Evolutionary conservation across 805 yeast species (phyloP), one percentile per base, ranked within the genome.

Genomic region (Suhomyces sp.): DNA sequence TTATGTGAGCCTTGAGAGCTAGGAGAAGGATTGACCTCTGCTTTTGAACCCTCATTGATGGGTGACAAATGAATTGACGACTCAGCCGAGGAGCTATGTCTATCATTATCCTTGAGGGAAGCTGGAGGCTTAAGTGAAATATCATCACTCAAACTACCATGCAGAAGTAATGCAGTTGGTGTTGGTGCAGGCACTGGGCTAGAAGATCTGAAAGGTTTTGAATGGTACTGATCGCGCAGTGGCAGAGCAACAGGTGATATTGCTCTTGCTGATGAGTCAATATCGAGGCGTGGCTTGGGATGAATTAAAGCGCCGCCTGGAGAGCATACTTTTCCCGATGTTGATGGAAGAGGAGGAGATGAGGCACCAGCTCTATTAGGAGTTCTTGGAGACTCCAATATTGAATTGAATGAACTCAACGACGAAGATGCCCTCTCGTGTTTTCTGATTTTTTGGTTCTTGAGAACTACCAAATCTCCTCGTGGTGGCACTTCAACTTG

Each of bases 401-500:
- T 28, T 10, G 51, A 46, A 33, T 40, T 50, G 27, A 44, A 47
- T 9, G 54, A 49, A 30, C 48, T 46, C 15, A 46, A 40, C 3
- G 53, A 49, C 4, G 50, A 47, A 4, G 43, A 38, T 3, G 42
- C 33, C 15, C 54, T 30, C 15, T 50, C 44, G 23, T 48, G 52
- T 21, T 44, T 48, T 23, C 47, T 35, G 18, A 47, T 39, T 28
- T 40, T 46, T 20, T 38, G 36, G 13, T 36, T 39, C 12, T 23
- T 25, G 18, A 45, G 31, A 12, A 48, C 39, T 7, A 32, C 37
- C 21, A 52, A 29, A 25, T 52, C 58, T 2, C 56, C 57, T 19
- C 58, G 43, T 2, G 57, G 58, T 6, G 58, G 58, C 2, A 52
- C 55, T 15, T 42, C 51, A 2, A 16, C 26, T 38, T 52, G 56